Conservation (phyloP, 31 red algal genomes). For the Porphyra umbilicalis region DNA sequence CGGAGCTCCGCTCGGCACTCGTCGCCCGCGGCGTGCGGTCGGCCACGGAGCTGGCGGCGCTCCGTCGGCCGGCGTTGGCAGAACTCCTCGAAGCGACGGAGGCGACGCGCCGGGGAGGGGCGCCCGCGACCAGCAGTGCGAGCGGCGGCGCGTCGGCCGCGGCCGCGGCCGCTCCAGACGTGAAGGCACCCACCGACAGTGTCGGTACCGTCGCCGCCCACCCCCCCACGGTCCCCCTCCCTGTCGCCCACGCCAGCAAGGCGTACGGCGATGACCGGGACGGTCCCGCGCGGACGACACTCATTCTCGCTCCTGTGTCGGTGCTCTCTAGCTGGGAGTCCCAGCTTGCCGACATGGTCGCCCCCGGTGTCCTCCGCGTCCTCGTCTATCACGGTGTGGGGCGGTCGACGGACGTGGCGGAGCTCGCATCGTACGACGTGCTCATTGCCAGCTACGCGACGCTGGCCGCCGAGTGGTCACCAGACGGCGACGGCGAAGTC, state of each 20-base stretch:
- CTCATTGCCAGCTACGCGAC: slow-evolving; percentile 18
- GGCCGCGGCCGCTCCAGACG: neutral
- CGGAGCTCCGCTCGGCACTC: neutral
- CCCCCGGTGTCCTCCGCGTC: neutral
- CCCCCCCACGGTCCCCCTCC: too few relatives aligned
- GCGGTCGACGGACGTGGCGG: neutral
- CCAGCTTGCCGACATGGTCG: neutral
- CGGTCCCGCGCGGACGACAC: neutral
- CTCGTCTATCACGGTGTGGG: neutral
- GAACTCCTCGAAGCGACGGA: neutral
- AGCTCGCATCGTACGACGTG: slow-evolving; percentile 8
- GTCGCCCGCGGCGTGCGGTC: neutral
- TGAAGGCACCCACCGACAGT: neutral
- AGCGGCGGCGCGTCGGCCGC: too few relatives aligned
- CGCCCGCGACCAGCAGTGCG: too few relatives aligned
- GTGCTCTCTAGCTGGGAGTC: neutral
- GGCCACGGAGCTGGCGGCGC: neutral
- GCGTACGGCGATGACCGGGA: neutral
- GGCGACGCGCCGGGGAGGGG: neutral
- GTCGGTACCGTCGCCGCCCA: too few relatives aligned
- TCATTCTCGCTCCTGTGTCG: neutral
- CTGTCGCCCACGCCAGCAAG: too few relatives aligned
- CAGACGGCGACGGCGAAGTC: neutral
- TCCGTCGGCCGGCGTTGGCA: neutral
- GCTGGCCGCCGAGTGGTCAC: slow-evolving; percentile 1